A percentile compares a stretch with the other conserved stretches of the same genome.
Evolutionary conservation across 2,329 filamentous ascomycete genomes (phyloP).

Genomic region (Didymella pinodella): DNA sequence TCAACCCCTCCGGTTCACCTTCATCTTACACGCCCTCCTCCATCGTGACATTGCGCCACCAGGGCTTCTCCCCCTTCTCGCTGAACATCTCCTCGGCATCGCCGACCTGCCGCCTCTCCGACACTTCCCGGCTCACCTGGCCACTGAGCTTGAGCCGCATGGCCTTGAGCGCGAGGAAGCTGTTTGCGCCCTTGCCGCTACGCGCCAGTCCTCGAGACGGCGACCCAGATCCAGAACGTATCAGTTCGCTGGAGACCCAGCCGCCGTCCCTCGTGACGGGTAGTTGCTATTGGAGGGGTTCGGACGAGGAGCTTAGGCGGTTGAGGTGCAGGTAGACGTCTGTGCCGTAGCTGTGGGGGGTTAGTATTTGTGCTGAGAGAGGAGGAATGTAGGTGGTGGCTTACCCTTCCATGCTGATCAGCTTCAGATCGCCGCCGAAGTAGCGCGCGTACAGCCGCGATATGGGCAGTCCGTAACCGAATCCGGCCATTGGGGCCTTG

Average conservation of each 20-base stretch:
- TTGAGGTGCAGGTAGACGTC: slow-evolving; percentile 99
- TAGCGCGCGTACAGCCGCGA: slow-evolving; percentile 93
- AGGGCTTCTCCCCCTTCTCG: slow-evolving; percentile 46
- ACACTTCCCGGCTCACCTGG: slow-evolving; percentile 67
- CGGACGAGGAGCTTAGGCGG: slow-evolving; percentile 90
- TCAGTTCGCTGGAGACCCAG: slow-evolving; percentile 53
- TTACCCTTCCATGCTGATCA: slow-evolving; percentile 99
- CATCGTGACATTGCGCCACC: slow-evolving; percentile 61
- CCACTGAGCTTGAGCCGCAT: slow-evolving; percentile 75
- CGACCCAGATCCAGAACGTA: slow-evolving; percentile 28
- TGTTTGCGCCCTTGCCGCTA: slow-evolving; percentile 17
- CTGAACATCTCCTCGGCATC: slow-evolving; percentile 80
- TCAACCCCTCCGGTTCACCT: neutral
- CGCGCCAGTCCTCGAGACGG: slow-evolving; percentile 67
- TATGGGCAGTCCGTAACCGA: slow-evolving; percentile 96
- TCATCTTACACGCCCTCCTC: slow-evolving; percentile 51
- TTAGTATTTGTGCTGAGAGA: slow-evolving; percentile 4
- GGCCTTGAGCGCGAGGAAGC: slow-evolving; percentile 57
- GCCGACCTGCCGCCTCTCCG: slow-evolving; percentile 87
- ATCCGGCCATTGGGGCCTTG: slow-evolving; percentile 98
- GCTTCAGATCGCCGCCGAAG: slow-evolving; percentile 94
- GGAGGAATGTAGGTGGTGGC: too few species aligned
- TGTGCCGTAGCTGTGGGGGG: slow-evolving; percentile 79
- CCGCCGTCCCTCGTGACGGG: slow-evolving; percentile 81
- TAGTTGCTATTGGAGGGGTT: slow-evolving; percentile 93